These are phyloP conservation scores for Neurospora terricola DNA, from an alignment of 495 filamentous ascomycete genomes.

Conservation along the genomic window DNA sequence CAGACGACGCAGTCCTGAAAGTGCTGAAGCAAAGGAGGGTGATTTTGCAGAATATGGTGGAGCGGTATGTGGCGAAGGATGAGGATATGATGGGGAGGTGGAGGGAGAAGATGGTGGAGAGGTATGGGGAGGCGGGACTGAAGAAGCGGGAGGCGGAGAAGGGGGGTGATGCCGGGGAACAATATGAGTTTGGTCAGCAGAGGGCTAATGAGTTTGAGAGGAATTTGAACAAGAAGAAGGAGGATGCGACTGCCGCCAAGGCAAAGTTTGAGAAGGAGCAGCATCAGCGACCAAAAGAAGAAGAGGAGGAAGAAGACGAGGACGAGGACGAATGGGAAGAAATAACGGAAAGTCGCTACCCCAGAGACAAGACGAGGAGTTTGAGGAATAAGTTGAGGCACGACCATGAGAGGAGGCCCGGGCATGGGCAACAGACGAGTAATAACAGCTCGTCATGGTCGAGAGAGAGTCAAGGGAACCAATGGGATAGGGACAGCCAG, in stretches of 20 bases:
- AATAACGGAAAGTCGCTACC: background rate
- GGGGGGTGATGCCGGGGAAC: background rate
- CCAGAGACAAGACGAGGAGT: background rate
- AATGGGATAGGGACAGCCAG: background rate
- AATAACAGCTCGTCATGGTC: background rate
- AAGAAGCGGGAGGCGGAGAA: background rate
- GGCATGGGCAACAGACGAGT: background rate
- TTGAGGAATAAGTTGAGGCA: background rate
- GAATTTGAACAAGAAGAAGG: background rate
- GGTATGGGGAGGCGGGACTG: background rate
- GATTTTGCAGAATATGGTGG: constrained; percentile 21
- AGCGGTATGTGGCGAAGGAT: constrained; percentile 14
- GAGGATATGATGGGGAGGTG: background rate
- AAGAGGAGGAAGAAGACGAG: background rate
- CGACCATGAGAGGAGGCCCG: background rate
- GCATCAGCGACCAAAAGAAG: background rate
- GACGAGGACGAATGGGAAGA: background rate
- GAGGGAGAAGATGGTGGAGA: constrained; percentile 3
- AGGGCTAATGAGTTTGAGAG: background rate
- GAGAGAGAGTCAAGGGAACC: background rate
- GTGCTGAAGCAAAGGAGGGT: constrained; percentile 16
- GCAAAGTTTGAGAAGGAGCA: no score
- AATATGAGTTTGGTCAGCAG: background rate
- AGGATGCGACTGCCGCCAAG: background rate
- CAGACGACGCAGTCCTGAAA: constrained; percentile 2